Evolutionary conservation across 2,329 filamentous ascomycete species (phyloP), one percentile per base, ranked within the genome.

Genomic region (Cylindrodendrum hubeiense): DNA sequence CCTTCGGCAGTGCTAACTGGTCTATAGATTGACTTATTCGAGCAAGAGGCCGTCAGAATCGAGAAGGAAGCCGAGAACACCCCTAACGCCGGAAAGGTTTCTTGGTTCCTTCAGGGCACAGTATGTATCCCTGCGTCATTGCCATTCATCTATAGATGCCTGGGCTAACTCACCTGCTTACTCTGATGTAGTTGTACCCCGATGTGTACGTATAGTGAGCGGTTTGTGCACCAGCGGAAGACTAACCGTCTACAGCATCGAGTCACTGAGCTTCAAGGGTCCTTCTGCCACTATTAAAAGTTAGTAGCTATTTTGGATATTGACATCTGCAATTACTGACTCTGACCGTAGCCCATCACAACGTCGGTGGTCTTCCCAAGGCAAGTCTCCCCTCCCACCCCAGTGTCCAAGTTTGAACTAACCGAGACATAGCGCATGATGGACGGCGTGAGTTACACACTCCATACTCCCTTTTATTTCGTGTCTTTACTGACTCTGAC

Each of bases 31-130:
- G 86, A 85, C 72, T 82, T 97, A 26, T 98, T 97, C 80, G 91
- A 97, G 79, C 84, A 90, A 64, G 91, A 94, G 77, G 94, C 93
- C 2, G 74, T 81, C 67, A 78, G 79, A 72, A 95, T 97, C 52
- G 93, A 94, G 68, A 87, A 87, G 60, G 89, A 86, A 26, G 92
- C 92, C 0, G 88, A 89, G 68, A 85, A 91, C 75, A 90, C 91
- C 0, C 80, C 85, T 2, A 85, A 86, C 58, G 90, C 89, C n/a
- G 93, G 92, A 34, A 90, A 91, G 74, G 91, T 98, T 41, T 89
- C 93, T 73, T 98, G 89, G 86, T 92, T 98, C 76, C 85, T 98
- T 10, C 95, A 98, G 81, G 94, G 94, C 28, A 30, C 28, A 24
- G 41, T 44, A 44, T 24, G 21, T 24, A 30, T 44, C 41, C 41